Evolutionary conservation across 2,329 filamentous ascomycete genomes (phyloP).

Genomic region (Trichoderma sp.): DNA sequence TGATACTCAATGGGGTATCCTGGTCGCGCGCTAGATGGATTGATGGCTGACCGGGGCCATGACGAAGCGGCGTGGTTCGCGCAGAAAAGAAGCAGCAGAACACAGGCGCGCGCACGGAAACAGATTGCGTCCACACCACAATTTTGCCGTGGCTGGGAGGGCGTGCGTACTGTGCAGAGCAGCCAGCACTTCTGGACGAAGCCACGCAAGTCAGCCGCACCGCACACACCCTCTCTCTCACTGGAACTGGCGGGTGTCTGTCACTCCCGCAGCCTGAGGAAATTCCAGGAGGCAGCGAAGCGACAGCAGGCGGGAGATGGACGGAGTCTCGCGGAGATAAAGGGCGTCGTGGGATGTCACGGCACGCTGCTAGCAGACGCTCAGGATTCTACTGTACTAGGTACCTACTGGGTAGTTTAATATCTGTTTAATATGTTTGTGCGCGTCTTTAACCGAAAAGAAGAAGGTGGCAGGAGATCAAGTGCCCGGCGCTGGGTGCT

Average conservation of each 20-base stretch:
- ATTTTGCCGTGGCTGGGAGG: constrained; percentile 11
- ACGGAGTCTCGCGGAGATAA: constrained; percentile 9
- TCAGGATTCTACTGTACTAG: neutral
- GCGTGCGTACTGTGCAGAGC: constrained; percentile 14
- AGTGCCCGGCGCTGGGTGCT: no score
- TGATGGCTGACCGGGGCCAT: constrained; percentile 18
- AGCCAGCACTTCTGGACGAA: constrained; percentile 7
- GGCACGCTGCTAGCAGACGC: neutral
- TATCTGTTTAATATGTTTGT: neutral
- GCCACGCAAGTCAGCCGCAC: constrained; percentile 18
- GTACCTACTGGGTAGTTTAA: neutral
- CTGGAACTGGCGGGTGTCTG: neutral
- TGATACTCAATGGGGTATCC: constrained; percentile 21
- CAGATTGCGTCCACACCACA: constrained; percentile 13
- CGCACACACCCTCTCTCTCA: constrained; percentile 7
- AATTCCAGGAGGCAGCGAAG: constrained; percentile 9
- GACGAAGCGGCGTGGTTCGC: constrained; percentile 18
- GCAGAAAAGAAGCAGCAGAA: constrained; percentile 18
- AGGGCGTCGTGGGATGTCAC: neutral
- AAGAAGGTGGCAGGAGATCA: neutral
- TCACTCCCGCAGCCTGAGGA: constrained; percentile 1
- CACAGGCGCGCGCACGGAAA: constrained; percentile 14
- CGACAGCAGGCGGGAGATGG: neutral
- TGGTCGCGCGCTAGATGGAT: constrained; percentile 11
- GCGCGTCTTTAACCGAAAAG: constrained; percentile 2